phyloP scores from a whole-genome alignment of 768 basidiomycete species.

The Tulasnella sp. region DNA sequence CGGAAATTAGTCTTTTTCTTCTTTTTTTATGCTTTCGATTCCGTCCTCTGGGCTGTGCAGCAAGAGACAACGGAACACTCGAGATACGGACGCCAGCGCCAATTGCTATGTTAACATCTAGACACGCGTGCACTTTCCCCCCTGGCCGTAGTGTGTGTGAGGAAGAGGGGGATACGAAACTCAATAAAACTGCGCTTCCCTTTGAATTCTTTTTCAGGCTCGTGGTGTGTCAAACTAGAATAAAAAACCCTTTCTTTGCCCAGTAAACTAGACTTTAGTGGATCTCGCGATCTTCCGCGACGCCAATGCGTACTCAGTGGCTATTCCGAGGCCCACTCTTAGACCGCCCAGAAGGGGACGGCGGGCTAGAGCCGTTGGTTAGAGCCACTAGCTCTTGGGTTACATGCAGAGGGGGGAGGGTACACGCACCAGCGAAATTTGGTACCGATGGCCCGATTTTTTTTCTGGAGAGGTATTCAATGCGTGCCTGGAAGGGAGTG shows the following conservation, averaged over 20 bases:
- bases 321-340: neutral
- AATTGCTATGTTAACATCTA: neutral
- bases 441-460: neutral
- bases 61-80: too few relatives aligned
- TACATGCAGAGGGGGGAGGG: constrained; percentile 5
- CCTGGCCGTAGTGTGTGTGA: neutral
- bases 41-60: neutral
- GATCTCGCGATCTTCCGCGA: constrained; percentile 1
- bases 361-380: neutral
- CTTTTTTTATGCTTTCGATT: neutral
- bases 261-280: neutral
- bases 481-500: neutral
- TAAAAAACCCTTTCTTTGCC: neutral
- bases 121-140: neutral
- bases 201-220: constrained; percentile 16
- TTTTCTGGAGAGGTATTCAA: neutral
- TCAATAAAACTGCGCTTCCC: neutral
- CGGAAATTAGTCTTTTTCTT: neutral
- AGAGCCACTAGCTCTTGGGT: neutral
- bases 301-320: neutral
- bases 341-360: neutral
- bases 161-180: neutral
- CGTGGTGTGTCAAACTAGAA: neutral
- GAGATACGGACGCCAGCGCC: neutral
- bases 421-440: neutral